Evolutionary conservation across 352 stramenopile genomes (phyloP).

Genomic region (Pseudoperonospora humuli): DNA sequence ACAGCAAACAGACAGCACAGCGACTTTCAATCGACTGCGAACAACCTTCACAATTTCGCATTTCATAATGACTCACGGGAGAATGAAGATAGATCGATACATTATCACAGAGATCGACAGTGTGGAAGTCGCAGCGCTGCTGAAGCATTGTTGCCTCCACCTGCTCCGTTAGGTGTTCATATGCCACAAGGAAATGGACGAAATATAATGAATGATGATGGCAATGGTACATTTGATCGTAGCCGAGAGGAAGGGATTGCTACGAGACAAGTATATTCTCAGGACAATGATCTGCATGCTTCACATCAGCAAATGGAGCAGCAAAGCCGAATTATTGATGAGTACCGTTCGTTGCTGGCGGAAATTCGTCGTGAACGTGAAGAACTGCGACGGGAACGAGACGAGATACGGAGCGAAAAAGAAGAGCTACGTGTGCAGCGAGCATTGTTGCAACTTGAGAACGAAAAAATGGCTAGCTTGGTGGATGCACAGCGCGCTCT

Average conservation of each 20-base stretch:
- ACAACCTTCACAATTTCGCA: constrained; percentile 9
- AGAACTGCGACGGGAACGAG: constrained; percentile 60
- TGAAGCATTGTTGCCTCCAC: constrained; percentile 17
- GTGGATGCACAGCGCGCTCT: constrained; percentile 53
- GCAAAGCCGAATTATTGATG: constrained; percentile 35
- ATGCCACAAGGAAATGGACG: constrained; percentile 5
- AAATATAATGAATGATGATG: constrained; percentile 8
- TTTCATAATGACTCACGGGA: constrained; percentile 8
- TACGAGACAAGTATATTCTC: constrained; percentile 2
- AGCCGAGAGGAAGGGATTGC: background rate
- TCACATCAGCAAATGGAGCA: constrained; percentile 18
- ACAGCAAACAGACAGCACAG: constrained; percentile 5
- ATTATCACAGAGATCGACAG: constrained; percentile 13
- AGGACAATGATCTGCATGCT: constrained; percentile 10
- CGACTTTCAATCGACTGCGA: constrained; percentile 11
- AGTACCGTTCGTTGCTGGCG: constrained; percentile 53
- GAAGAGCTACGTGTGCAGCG: constrained; percentile 69
- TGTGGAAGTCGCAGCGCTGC: constrained; percentile 5
- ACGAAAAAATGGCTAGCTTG: constrained; percentile 59
- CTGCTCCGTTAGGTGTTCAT: constrained; percentile 15
- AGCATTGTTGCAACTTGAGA: constrained; percentile 59
- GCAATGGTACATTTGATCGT: constrained; percentile 6
- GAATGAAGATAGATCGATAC: constrained; percentile 6
- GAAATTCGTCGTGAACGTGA: constrained; percentile 70
- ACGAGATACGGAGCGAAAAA: constrained; percentile 57